These are phyloP conservation scores for Fraxinus angustifolia DNA, from an alignment of 305 asterid species.

Conservation along the genomic window DNA sequence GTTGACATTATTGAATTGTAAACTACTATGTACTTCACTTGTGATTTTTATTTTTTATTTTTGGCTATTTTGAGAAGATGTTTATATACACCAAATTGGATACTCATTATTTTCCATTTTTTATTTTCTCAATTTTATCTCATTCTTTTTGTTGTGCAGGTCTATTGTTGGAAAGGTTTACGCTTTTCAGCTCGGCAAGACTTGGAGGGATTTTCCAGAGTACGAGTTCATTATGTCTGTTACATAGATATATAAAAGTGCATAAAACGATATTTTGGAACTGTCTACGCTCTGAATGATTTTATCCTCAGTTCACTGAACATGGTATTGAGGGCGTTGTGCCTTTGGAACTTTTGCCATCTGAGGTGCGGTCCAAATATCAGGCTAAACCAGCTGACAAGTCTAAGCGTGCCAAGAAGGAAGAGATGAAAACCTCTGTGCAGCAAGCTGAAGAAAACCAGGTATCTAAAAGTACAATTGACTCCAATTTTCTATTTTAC, in stretches of 20 bases:
- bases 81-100: neutral
- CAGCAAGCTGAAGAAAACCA: conserved; percentile 75
- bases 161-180: conserved; percentile 97
- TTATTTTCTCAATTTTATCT: conserved; percentile 2
- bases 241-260: conserved; percentile 3
- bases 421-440: conserved; percentile 55
- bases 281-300: neutral
- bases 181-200: conserved; percentile 97
- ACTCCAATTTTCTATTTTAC: neutral
- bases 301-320: conserved; percentile 73
- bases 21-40: neutral
- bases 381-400: conserved; percentile 74
- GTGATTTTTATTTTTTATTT: neutral
- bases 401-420: conserved; percentile 82
- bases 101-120: neutral
- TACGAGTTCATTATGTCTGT: conserved; percentile 28
- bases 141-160: conserved; percentile 47
- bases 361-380: conserved; percentile 69
- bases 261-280: conserved; percentile 11
- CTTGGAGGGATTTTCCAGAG: conserved; percentile 92
- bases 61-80: neutral
- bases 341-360: conserved; percentile 76
- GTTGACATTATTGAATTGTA: neutral
- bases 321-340: conserved; percentile 97
- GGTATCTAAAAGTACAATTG: conserved; percentile 34